Conservation (phyloP, 2,329 filamentous ascomycete species). For the Amylocarpus encephaloides region DNA sequence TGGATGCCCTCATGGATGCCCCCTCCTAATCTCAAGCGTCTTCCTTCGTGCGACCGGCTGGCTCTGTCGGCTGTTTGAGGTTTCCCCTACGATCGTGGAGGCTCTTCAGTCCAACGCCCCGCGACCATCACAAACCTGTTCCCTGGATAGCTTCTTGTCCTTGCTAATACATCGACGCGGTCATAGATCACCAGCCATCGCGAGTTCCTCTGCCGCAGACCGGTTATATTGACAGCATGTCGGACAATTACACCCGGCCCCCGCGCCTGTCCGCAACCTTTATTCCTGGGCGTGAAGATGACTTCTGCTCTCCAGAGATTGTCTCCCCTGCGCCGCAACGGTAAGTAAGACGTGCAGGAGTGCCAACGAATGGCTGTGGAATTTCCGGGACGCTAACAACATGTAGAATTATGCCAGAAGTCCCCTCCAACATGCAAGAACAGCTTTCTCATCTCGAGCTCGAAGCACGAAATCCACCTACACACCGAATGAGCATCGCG, state of each 20-base stretch:
- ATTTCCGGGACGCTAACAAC: constrained; percentile 3
- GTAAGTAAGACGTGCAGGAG: constrained; percentile 36
- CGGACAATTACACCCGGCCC: constrained; percentile 12
- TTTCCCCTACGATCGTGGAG: neutral
- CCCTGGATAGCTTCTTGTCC: neutral
- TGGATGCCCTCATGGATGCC: no score
- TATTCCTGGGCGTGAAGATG: constrained; percentile 60
- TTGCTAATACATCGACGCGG: constrained; percentile 5
- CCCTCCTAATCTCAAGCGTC: neutral
- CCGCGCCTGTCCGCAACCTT: constrained; percentile 53
- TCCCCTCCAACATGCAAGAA: constrained; percentile 94
- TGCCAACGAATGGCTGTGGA: neutral
- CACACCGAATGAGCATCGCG: constrained; percentile 20
- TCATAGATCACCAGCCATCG: constrained; percentile 7
- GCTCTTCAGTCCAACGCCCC: neutral
- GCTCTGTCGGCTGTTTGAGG: neutral
- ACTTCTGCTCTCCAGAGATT: constrained; percentile 62
- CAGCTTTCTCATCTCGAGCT: constrained; percentile 87
- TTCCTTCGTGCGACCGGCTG: neutral
- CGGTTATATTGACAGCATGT: constrained; percentile 9
- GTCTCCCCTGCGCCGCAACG: constrained; percentile 66
- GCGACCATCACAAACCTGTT: neutral
- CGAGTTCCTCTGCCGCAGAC: constrained; percentile 1
- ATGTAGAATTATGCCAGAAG: constrained; percentile 85
- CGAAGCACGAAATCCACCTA: constrained; percentile 51